Percentiles rank a stretch among this genome's conserved stretches.
phyloP scores from a whole-genome alignment of 2,329 filamentous ascomycete genomes.

The Reticulascus tulasneorum region DNA sequence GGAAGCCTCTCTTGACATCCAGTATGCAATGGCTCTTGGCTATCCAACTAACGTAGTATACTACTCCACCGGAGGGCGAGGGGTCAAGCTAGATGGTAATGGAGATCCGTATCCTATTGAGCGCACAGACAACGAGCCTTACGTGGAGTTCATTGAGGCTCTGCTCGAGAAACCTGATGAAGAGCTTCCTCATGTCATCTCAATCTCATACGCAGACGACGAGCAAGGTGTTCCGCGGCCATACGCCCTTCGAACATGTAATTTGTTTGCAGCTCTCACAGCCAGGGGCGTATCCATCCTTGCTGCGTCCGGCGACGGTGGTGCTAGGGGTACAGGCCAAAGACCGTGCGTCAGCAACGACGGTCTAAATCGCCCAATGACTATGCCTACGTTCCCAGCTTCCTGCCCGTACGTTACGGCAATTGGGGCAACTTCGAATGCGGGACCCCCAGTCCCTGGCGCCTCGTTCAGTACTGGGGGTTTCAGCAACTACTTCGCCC shows the following conservation, averaged over 20 bases:
- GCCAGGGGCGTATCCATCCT: constrained; percentile 49
- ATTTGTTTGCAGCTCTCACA: constrained; percentile 48
- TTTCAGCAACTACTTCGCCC: constrained; percentile 47
- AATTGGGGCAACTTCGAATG: constrained; percentile 54
- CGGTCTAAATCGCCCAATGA: constrained; percentile 49
- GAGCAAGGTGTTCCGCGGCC: constrained; percentile 49
- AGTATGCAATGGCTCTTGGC: constrained; percentile 43
- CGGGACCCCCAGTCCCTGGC: constrained; percentile 31
- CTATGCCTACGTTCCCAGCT: constrained; percentile 60
- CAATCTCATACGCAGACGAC: constrained; percentile 56
- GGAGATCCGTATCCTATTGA: constrained; percentile 28
- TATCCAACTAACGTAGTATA: constrained; percentile 41
- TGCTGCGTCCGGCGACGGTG: constrained; percentile 48
- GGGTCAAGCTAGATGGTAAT: constrained; percentile 32
- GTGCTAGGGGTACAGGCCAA: constrained; percentile 36
- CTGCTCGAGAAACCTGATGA: constrained; percentile 40
- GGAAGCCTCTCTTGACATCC: constrained; percentile 45
- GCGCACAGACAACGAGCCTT: constrained; percentile 50
- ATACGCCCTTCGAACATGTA: constrained; percentile 51
- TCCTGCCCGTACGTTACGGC: constrained; percentile 66
- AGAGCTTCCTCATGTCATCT: constrained; percentile 51
- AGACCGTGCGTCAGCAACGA: constrained; percentile 57
- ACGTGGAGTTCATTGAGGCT: constrained; percentile 49
- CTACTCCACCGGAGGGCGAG: constrained; percentile 41
- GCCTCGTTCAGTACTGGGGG: constrained; percentile 47